phyloP scores from a whole-genome alignment of 257 asterid genomes.

The Solanum pimpinellifolium region DNA sequence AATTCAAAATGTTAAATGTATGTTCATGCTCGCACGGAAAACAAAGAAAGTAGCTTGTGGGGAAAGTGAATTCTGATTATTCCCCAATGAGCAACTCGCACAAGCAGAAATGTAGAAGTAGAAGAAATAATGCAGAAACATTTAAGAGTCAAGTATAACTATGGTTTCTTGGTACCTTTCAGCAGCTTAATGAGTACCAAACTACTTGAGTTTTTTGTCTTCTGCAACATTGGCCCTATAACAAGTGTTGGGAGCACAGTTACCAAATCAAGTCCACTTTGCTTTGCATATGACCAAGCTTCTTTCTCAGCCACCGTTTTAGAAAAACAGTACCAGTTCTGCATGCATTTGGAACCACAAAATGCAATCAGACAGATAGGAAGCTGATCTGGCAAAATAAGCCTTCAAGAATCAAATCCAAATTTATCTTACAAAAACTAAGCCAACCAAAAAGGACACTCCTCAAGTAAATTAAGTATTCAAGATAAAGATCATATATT shows the following conservation, averaged over 20 bases:
- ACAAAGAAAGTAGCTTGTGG: neutral
- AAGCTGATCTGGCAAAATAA: neutral
- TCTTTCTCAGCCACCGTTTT: constrained; percentile 65
- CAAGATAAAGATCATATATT: neutral
- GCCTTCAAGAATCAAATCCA: neutral
- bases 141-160: neutral
- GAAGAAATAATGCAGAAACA: neutral
- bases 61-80: neutral
- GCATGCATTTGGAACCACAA: neutral
- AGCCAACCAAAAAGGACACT: neutral
- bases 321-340: constrained; percentile 78
- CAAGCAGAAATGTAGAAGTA: neutral
- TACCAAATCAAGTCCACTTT: constrained; percentile 42
- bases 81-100: neutral
- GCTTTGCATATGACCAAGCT: constrained; percentile 55
- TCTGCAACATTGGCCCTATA: constrained; percentile 66
- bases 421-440: neutral
- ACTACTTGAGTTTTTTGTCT: constrained; percentile 47
- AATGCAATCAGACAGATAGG: neutral
- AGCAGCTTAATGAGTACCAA: constrained; percentile 38
- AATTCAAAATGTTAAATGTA: neutral
- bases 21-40: neutral
- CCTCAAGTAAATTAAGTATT: neutral
- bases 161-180: constrained; percentile 31
- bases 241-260: constrained; percentile 51